Evolutionary conservation across 2,329 filamentous ascomycete species (phyloP), one percentile per base, ranked within the genome.

Genomic region (Colletotrichum orbiculare): DNA sequence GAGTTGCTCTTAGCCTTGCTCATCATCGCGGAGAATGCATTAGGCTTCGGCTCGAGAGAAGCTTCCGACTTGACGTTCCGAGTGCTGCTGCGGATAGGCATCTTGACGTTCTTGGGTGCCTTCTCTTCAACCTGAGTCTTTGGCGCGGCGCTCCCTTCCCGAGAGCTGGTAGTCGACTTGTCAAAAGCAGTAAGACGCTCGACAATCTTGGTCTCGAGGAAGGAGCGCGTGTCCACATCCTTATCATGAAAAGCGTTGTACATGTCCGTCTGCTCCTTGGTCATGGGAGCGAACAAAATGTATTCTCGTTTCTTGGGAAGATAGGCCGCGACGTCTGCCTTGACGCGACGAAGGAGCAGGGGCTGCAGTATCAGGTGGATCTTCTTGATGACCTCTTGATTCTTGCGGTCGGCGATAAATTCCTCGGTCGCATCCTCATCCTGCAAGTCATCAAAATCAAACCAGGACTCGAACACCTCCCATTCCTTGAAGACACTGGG

Each of bases 291-390:
- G 72, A 96, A 98, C 0, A 99, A 81, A 3, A 99, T 92, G 70
- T 99, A 99, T 76, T 99, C 96, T 35, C 96, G 88, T 81, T 99
- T 99, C 78, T 95, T 96, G 0, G 96, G 96, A n/a, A 99, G 83
- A 52, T 93, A 87, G 2, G 90, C 90, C 59, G 97, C 95, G 0
- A 99, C 96, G 72, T 99, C 96, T 0, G 93, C 91, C 78, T 99
- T 99, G 68, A 99, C 87, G 15, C 96, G 86, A 1, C 96, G 88
- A 1, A 99, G 82, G 1, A 99, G 82, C 70, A 99, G 90, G 0
- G 96, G 96, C 71, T 98, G 97, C 1, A 99, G 78, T 33, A 99
- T 94, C 0, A 95, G 88, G 73, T 99, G 96, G 62, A 99, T 91
- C 68, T 95, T 97, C 55, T 94, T 80, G 2, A 82, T 78, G 0